Percentiles rank a stretch among this genome's conserved stretches.
Evolutionary conservation across 164 flowering plant genomes (phyloP).

Genomic region (Magnolia kwangsiensis): DNA sequence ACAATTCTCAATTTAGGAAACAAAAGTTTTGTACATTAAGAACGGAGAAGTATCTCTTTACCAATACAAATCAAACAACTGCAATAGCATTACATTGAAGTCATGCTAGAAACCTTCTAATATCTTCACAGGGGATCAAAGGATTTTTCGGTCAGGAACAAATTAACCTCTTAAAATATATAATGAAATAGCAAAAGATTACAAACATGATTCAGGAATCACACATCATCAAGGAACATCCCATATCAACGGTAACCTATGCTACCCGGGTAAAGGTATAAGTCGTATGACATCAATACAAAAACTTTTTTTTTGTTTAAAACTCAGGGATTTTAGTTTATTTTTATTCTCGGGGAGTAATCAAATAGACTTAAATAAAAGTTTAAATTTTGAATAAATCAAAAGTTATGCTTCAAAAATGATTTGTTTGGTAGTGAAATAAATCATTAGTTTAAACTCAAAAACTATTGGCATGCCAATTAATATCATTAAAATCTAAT

Average conservation of each 20-base stretch:
- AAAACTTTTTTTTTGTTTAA: no score
- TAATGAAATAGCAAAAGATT: background rate
- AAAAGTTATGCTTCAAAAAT: no score
- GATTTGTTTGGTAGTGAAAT: no score
- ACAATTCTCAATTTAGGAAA: constrained; percentile 12
- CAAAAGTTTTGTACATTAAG: constrained; percentile 4
- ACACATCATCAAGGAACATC: background rate
- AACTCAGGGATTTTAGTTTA: no score
- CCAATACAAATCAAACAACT: constrained; percentile 4
- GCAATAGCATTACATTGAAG: background rate
- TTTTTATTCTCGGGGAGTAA: no score
- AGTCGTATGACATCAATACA: no score
- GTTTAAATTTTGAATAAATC: no score
- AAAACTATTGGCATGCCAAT: no score
- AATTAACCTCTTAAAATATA: background rate
- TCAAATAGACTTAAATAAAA: no score
- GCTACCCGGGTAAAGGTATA: no score
- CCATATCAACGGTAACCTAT: background rate
- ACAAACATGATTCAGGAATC: background rate
- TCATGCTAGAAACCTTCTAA: background rate
- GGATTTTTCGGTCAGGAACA: background rate
- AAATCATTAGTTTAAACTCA: no score
- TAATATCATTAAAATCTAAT: no score
- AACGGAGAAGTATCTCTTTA: background rate
- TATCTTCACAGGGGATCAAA: background rate